Percentiles rank a stretch among this genome's conserved stretches.
Evolutionary conservation across 1,284 basidiomycete species (phyloP).

Genomic region (Melanopsichium pennsylvanicum): DNA sequence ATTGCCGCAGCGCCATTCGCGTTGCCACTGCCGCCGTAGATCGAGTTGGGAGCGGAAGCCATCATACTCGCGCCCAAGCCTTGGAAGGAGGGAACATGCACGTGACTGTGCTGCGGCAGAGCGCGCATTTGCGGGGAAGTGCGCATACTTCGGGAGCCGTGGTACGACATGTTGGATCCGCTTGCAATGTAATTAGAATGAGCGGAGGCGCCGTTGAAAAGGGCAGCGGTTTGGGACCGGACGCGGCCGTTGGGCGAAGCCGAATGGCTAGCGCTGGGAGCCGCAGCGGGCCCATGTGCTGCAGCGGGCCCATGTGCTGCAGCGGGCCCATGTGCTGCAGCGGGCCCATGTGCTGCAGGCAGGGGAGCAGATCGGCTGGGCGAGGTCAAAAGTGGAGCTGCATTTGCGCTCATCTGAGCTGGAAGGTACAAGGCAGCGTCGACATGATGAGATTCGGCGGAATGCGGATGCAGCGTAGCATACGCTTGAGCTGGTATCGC

Average conservation of each 20-base stretch:
- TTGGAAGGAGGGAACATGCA: conserved; percentile 16
- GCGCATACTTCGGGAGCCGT: conserved; percentile 32
- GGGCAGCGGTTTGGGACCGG: conserved; percentile 33
- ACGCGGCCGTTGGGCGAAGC: conserved; percentile 32
- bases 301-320: too few species aligned
- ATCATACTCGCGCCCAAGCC: conserved; percentile 13
- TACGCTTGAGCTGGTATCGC: conserved; percentile 27
- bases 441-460: background rate
- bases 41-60: conserved; percentile 13
- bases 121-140: conserved; percentile 43
- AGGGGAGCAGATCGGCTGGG: conserved; percentile 27
- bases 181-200: conserved; percentile 12
- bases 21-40: conserved; percentile 5
- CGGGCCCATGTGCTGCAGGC: conserved; percentile 14
- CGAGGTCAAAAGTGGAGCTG: conserved; percentile 24
- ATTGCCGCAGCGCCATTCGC: background rate
- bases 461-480: conserved; percentile 1
- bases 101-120: conserved; percentile 22
- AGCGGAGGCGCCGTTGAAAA: conserved; percentile 15
- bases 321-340: too few species aligned
- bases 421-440: conserved; percentile 5
- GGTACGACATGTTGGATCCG: conserved; percentile 13
- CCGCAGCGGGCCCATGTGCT: too few species aligned
- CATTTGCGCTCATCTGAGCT: conserved; percentile 4
- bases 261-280: conserved; percentile 1